Base-by-base conservation (phyloP, 148 eudicot species). In the Nyssa sinensis region DNA sequence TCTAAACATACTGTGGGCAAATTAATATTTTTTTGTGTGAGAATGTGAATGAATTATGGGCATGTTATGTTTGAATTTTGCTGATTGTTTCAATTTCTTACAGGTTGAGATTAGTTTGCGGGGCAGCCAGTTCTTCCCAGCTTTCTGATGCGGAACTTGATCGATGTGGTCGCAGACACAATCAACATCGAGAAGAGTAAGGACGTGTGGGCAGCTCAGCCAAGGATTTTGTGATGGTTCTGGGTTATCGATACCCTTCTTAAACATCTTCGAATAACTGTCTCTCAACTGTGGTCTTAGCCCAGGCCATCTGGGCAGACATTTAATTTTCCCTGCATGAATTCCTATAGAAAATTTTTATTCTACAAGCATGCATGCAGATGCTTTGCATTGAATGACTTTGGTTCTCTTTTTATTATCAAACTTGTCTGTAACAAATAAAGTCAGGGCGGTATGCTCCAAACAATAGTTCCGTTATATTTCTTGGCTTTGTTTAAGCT, bases 231-330 rank as follows among this genome's bases (percentile, higher is more conserved):
- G 74, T 76, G 17, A 76, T 76, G 79, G 69, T 62, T 34, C 53
- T 76, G 13, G 10, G 67, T 27, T 83, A 83, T 80, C 79, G 73
- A 27, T 63, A 37, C 5, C 71, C 34, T 49, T 37, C 58, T 51
- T 44, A 53, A 64, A 24, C 25, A n/a, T n/a, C n/a, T n/a, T n/a
- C n/a, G n/a, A n/a, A n/a, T 53, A 8, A 31, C 59, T 3, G 14
- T 49, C 57, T n/a, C n/a, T 12, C 44, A 39, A 7, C 44, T 7
- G 9, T 39, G 7, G 11, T 1, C 13, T 49, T 17, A 49, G 21
- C n/a, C n/a, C n/a, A n/a, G n/a, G n/a, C n/a, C n/a, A n/a, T n/a
- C n/a, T n/a, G n/a, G n/a, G n/a, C n/a, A n/a, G n/a, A n/a, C n/a
- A n/a, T n/a, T n/a, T n/a, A n/a, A n/a, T n/a, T n/a, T n/a, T n/a